Evolutionary conservation across 352 stramenopile species (phyloP).

Genomic region (Phytophthora idaei): DNA sequence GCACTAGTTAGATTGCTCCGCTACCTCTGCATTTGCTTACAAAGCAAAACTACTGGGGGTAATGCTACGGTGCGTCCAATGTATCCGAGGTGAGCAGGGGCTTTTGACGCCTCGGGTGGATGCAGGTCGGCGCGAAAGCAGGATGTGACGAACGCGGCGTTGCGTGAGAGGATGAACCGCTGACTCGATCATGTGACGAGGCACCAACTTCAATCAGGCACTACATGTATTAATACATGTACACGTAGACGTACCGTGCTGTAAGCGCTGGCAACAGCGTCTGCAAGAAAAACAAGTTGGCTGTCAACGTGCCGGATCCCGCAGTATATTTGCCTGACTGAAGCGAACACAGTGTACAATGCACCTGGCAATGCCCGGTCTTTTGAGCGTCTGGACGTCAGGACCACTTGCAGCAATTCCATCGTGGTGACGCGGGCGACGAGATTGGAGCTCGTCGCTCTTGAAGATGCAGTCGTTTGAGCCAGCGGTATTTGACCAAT

Average conservation of each 20-base stretch:
- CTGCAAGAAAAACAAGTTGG: no score
- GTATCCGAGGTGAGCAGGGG: no score
- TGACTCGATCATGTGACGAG: conserved; percentile 25
- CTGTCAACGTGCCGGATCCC: no score
- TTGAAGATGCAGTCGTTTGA: conserved; percentile 13
- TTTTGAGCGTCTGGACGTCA: conserved; percentile 10
- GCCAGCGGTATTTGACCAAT: conserved; percentile 20
- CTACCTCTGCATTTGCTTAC: no score
- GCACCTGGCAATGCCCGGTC: not conserved
- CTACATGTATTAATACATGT: no score
- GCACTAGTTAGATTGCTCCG: no score
- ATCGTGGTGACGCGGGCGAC: conserved; percentile 20
- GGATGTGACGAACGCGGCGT: conserved; percentile 19
- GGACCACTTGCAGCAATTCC: conserved; percentile 11
- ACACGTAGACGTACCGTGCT: no score
- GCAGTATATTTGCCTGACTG: no score
- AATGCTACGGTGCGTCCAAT: no score
- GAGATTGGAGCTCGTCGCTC: conserved; percentile 1
- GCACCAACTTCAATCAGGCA: conserved; percentile 18
- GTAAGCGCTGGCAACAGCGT: no score
- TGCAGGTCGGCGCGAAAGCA: conserved; percentile 5
- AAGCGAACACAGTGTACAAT: no score
- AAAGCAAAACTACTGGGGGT: no score
- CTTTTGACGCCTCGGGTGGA: not conserved
- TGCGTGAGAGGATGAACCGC: conserved; percentile 3